Evolutionary conservation across 805 yeast species (phyloP).

Genomic region (Myxozyma nipponensis): DNA sequence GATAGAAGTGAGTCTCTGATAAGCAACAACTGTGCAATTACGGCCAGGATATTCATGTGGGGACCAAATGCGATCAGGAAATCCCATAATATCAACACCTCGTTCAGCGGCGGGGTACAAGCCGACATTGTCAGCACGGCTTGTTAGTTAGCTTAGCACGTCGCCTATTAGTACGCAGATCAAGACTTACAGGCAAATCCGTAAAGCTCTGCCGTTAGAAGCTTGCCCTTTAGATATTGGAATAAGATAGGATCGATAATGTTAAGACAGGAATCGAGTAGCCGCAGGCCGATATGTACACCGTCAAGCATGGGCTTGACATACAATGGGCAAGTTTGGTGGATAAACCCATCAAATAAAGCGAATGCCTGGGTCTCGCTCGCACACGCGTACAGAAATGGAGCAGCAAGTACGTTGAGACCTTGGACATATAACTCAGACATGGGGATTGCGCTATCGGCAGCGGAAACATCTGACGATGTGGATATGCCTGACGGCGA

Average conservation of each 20-base stretch:
- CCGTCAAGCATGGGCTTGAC: slow-evolving; percentile 74
- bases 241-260: slow-evolving; percentile 70
- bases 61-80: slow-evolving; percentile 86
- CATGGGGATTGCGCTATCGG: slow-evolving; percentile 6
- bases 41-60: slow-evolving; percentile 78
- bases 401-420: slow-evolving; percentile 81
- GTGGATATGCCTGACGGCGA: not conserved
- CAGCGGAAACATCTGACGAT: slow-evolving; percentile 27
- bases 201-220: slow-evolving; percentile 77
- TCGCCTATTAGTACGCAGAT: not conserved
- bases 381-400: slow-evolving; percentile 67
- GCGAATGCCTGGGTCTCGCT: slow-evolving; percentile 85
- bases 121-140: slow-evolving; percentile 80
- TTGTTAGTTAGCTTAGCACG: not conserved
- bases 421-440: slow-evolving; percentile 73
- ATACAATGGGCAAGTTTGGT: slow-evolving; percentile 68
- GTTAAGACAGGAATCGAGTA: slow-evolving; percentile 70
- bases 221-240: slow-evolving; percentile 54
- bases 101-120: slow-evolving; percentile 77
- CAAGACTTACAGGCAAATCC: slow-evolving; percentile 51
- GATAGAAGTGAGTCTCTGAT: slow-evolving; percentile 61
- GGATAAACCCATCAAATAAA: slow-evolving; percentile 58
- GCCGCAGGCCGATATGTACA: slow-evolving; percentile 65
- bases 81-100: slow-evolving; percentile 81
- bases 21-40: slow-evolving; percentile 75